phyloP scores from a whole-genome alignment of 768 basidiomycete species.

The Mrakia blollopis region DNA sequence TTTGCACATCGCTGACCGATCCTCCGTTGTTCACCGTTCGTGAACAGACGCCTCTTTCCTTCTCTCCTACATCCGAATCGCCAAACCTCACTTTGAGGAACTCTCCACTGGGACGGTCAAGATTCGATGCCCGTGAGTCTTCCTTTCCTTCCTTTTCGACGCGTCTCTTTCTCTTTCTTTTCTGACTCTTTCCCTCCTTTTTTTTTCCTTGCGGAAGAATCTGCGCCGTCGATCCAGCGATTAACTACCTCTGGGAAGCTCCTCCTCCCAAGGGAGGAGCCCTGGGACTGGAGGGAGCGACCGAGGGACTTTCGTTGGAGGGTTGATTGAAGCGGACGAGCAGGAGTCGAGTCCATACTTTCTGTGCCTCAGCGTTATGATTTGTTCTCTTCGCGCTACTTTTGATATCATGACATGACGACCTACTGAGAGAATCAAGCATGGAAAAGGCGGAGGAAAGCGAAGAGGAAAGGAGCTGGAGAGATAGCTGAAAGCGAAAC shows the following conservation, averaged over 20 bases:
- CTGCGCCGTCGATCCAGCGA: slow-evolving; percentile 8
- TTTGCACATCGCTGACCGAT: too few relatives aligned
- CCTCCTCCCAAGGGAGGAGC: background rate
- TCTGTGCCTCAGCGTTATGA: too few relatives aligned
- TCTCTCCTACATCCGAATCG: slow-evolving; percentile 21
- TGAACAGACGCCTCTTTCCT: slow-evolving; percentile 20
- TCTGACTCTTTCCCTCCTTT: too few relatives aligned
- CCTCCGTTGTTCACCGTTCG: background rate
- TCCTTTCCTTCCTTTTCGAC: background rate
- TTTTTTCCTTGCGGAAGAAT: background rate
- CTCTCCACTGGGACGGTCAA: slow-evolving; percentile 17
- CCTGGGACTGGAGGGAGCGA: background rate
- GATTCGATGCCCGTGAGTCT: slow-evolving; percentile 28
- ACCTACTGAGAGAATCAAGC: too few relatives aligned
- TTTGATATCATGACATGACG: too few relatives aligned
- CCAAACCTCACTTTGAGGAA: slow-evolving; percentile 29
- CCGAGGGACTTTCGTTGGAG: background rate
- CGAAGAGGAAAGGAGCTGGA: too few relatives aligned
- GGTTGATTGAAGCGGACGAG: too few relatives aligned
- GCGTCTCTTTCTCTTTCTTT: background rate
- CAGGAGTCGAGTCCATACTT: too few relatives aligned
- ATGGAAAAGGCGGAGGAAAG: too few relatives aligned
- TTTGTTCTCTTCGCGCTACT: too few relatives aligned
- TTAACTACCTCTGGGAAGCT: slow-evolving; percentile 15
- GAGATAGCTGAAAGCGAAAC: too few relatives aligned